Evolutionary conservation across 495 filamentous ascomycete species (phyloP), one percentile per base, ranked within the genome.

Genomic region (Hypoxylon fragiforme): DNA sequence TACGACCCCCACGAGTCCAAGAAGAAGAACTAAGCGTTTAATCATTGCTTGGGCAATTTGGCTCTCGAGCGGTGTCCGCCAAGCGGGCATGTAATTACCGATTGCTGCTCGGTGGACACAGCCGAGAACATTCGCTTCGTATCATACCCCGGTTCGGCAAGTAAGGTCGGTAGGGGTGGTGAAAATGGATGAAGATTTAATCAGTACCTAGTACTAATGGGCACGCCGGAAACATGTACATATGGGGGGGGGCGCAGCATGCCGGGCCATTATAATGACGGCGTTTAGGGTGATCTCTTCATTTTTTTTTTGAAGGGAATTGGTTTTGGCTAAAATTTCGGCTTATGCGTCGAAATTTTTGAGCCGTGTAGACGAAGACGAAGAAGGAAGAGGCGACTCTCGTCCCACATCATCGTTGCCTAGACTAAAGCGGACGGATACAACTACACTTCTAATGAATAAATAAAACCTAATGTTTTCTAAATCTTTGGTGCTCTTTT

Each of bases 1-100:
- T 95, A 95, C 66, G 72, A 72, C 20, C 61, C 70, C 1, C 12
- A 8, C 21, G 68, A 73, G 6, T 68, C 70, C 9, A 83, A 83
- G 71, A 78, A 81, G 73, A 69, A 60, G 44, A 67, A 70, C 44
- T 75, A 68, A 47, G 44, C 13, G 15, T 19, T 16, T 34, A 12
- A 7, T 37, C 39, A 3, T 35, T 3, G 13, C 30, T 26, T 34
- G 1, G 19, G 13, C 13, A 9, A n/a, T n/a, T n/a, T 16, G 19
- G 31, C 35, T 37, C 5, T 30, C n/a, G 11, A 39, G 45, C 18
- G 4, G 18, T 28, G 3, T 24, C 21, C 22, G 9, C 28, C 43
- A n/a, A 6, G 7, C 20, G 7, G 22, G 14, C 14, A 2, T n/a
- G 35, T 4, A 26, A 3, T 3, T 1, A 2, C 2, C n/a, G 1